Base-by-base conservation (phyloP, 306 rosid genomes). In the Vigna hirtella region DNA sequence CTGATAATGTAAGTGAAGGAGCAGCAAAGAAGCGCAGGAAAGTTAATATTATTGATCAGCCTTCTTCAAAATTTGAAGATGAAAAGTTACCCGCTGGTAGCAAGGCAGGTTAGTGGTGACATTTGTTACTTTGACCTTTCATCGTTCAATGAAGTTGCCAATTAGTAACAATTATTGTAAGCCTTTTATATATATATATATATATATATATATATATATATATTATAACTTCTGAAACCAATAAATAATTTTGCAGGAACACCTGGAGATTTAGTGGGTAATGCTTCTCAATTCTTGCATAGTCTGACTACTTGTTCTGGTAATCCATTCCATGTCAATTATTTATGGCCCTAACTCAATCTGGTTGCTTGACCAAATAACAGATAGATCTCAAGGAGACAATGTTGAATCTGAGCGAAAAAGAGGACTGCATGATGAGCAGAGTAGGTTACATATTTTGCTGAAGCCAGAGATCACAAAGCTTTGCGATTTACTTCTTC, bases 1-100 rank as follows among this genome's bases (percentile, higher is more conserved):
- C 80, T 26, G 82, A 85, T 61, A 48, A 18, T 75, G 88, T 78
- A 75, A 73, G 36, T 82, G 92, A 82, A 62, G 86, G 79, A 53
- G 69, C 61, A 57, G 72, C 69, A 58, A 91, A 83, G 83, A 95
- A 90, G 83, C 96, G 88, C 12, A 78, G 70, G 88, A 90, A 86
- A 84, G 77, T 95, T 77, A 73, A 80, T 83, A 71, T 52, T 73
- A 65, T 74, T 40, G 81, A 78, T 66, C 87, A 26, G 57, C 72
- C 82, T 63, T 59, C 81, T 69, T 63, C 61, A 30, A 90, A 86
- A 77, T 52, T 64, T 84, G 90, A 78, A 62, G 85, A 73, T 62
- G 91, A 66, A 61, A 83, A 80, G 61, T 48, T 76, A 66, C 20
- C 45, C 61, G 38, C 81, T 47, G 76, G 81, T 67, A 68, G 55